Evolutionary conservation across 495 filamentous ascomycete genomes (phyloP), one percentile per base, ranked within the genome.

Genomic region (Massariosphaeria phaeospora): DNA sequence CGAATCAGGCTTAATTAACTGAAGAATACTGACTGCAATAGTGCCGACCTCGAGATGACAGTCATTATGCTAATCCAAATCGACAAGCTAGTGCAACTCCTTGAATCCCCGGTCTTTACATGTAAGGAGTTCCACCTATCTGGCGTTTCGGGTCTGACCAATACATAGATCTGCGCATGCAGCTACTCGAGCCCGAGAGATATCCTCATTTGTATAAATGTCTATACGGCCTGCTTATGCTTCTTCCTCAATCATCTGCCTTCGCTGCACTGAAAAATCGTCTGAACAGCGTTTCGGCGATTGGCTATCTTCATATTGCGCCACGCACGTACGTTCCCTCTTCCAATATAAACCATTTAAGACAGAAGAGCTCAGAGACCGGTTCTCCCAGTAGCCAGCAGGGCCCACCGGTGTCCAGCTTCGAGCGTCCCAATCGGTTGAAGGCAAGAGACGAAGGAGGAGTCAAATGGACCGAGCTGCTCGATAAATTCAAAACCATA

Each of bases 41-140:
- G 89, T 70, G 94, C 89, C 45, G 94, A 99, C 57, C 79, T 99
- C 23, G 94, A 99, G 71, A 97, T 97, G 87, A 97, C 93, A 0
- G 91, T 99, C 58, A 95, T 93, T 57, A 93, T 96, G 73, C 81
- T 99, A 48, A 97, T 99, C 45, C 94, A 99, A 68, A 95, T 99
- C 65, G 94, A 99, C 70, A 99, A 99, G 68, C 78, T 99, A 33
- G 94, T 99, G 12, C 94, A 99, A 71, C 81, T 99, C 2, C 79
- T 99, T 6, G 94, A 99, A 67, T 96, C 91, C 0, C 93, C 94
- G 1, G 94, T 99, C 2, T 99, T 97, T 66, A 99, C 94, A 34
- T 97, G 89, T 91, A 47, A 49, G 49, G 4, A 11, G 9, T 57
- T 21, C 36, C 18, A 5, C 13, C 41, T 13, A 7, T 23, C 2